A percentile compares a stretch with the other conserved stretches of the same genome.
These are phyloP conservation scores for Geotrichum siamense DNA, from an alignment of 1,139 yeast genomes.

Conservation along the genomic window DNA sequence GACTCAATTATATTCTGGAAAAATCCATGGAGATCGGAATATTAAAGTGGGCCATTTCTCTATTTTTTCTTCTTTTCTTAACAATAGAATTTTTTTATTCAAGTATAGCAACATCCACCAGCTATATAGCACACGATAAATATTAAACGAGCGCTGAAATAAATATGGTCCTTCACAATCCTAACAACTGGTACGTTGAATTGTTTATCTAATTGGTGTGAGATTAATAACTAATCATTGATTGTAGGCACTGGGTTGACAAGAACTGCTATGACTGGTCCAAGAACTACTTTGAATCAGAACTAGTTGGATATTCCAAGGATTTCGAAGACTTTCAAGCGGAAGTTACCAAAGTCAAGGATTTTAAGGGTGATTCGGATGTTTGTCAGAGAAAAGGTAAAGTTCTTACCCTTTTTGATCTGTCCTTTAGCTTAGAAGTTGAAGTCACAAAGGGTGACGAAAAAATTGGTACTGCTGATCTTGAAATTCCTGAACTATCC, in stretches of 20 bases:
- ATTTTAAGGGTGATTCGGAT: slow-evolving; percentile 91
- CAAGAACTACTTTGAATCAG: slow-evolving; percentile 58
- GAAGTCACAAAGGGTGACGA: slow-evolving; percentile 42
- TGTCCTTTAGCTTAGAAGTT: slow-evolving; percentile 58
- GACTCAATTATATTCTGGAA: slow-evolving; percentile 5
- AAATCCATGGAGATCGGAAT: slow-evolving; percentile 1
- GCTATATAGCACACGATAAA: too few relatives aligned
- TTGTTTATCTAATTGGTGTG: too few relatives aligned
- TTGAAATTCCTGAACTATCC: slow-evolving; percentile 87
- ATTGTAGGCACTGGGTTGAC: slow-evolving; percentile 87
- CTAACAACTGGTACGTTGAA: slow-evolving; percentile 49
- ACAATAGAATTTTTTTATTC: background rate
- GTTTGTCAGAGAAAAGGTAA: slow-evolving; percentile 96
- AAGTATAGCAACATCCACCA: too few relatives aligned
- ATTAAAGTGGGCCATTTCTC: background rate
- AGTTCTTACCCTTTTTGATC: slow-evolving; percentile 83
- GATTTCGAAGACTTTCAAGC: slow-evolving; percentile 38
- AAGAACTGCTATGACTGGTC: slow-evolving; percentile 95
- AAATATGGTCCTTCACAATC: slow-evolving; percentile 62
- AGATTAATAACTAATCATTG: background rate
- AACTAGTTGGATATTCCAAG: slow-evolving; percentile 47
- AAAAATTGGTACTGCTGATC: slow-evolving; percentile 49
- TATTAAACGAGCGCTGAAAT: too few relatives aligned
- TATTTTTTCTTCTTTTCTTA: background rate
- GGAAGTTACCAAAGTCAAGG: slow-evolving; percentile 48